Evolutionary conservation across 805 yeast species (phyloP), one percentile per base, ranked within the genome.

Genomic region (Pichia ethanolica): DNA sequence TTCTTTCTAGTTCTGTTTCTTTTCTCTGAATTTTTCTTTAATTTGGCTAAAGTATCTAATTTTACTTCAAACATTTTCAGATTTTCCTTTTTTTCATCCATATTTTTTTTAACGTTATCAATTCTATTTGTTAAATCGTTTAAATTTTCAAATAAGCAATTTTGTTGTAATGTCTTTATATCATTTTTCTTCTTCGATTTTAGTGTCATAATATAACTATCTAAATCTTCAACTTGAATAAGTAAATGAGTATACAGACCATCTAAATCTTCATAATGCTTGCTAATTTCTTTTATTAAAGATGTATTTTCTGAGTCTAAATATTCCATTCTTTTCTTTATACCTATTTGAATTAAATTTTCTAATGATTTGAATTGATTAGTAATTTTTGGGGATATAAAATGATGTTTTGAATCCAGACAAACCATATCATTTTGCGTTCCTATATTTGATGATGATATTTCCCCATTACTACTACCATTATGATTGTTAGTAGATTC

Each of bases 261-360:
- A 13, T 53, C 57, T 28, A 71, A 44, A 20, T 69, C 61, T 5
- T 63, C 54, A 35, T 63, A 59, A 20, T 55, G 53, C 11, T 41
- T 45, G 20, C 56, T 55, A 5, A 73, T 48, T 8, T 62, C 57
- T 2, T 58, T 56, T 11, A 64, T 42, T 34, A 73, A 52, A n/a
- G 57, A 50, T 1, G 49, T 26, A 50, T 61, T 70, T 38, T 71
- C 64, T 7, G 52, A 43, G 7, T 61, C 60, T 6, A 72, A 47
- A 35, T 59, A 52, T 8, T 52, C 46, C 6, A 65, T 48, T 25
- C 59, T 50, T 37, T 53, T 55, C 26, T 59, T 60, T 6, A 63
- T 47, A 14, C 57, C 62, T 1, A 55, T 55, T 3, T 63, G 46
- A 3, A 60, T 52, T 20, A 58, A 59, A 8, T 62, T 56, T 28